Percentiles rank a stretch among this genome's conserved stretches.
Conservation (phyloP, 75 land plant species). For the Pinus taeda region DNA sequence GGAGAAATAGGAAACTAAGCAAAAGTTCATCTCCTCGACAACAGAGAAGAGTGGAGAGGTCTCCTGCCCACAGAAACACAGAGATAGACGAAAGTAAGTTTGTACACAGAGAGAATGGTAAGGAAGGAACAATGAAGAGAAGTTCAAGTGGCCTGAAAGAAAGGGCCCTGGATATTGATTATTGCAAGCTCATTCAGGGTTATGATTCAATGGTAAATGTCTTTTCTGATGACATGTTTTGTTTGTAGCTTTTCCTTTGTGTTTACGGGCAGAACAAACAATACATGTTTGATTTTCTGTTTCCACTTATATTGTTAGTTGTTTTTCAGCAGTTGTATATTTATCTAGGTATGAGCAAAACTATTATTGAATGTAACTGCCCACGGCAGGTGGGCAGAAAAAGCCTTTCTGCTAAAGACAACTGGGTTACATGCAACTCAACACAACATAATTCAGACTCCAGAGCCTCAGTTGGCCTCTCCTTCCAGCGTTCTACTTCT, state of each 20-base stretch:
- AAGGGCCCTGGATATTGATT: constrained; percentile 25
- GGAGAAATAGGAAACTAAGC: background rate
- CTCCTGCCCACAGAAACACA: constrained; percentile 3
- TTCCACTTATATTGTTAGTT: background rate
- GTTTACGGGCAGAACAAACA: background rate
- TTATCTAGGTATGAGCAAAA: background rate
- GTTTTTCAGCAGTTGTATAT: background rate
- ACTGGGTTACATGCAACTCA: too few species aligned
- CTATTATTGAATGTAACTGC: background rate
- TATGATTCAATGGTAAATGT: constrained; percentile 51
- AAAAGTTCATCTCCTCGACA: background rate
- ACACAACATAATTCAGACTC: too few species aligned
- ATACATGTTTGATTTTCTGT: background rate
- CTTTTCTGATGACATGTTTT: background rate
- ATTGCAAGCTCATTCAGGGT: constrained; percentile 42
- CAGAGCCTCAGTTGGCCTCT: too few species aligned
- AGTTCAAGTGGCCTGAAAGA: constrained; percentile 18
- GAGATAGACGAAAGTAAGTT: background rate
- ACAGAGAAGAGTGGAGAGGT: constrained; percentile 4
- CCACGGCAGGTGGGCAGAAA: background rate
- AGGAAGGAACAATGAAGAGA: constrained; percentile 6
- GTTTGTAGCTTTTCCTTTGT: background rate
- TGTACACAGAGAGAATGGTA: background rate
- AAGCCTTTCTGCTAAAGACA: background rate
- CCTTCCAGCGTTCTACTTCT: too few species aligned